These are phyloP conservation scores for Candida cerambycidarum DNA, from an alignment of 805 yeast genomes.

Conservation along the genomic window DNA sequence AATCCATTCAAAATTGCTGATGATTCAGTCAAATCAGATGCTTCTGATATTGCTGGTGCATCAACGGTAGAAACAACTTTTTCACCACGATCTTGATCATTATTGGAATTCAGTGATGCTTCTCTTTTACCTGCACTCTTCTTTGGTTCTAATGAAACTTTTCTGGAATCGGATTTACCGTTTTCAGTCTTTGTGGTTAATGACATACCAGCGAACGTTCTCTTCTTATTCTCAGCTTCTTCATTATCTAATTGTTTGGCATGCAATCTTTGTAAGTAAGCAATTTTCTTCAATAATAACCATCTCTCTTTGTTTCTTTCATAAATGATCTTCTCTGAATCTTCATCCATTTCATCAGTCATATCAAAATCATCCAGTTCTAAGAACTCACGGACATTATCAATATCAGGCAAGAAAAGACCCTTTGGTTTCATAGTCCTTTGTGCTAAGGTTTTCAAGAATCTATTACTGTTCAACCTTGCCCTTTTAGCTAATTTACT, in stretches of 20 bases:
- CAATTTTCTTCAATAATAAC: constrained; percentile 67
- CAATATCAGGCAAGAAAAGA: constrained; percentile 53
- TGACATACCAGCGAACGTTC: constrained; percentile 36
- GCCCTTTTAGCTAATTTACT: constrained; percentile 46
- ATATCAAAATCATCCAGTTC: constrained; percentile 42
- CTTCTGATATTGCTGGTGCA: neutral
- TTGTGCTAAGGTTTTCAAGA: constrained; percentile 57
- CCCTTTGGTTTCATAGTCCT: constrained; percentile 40
- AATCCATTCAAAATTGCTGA: neutral
- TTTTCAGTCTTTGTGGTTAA: no score
- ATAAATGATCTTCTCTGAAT: constrained; percentile 37
- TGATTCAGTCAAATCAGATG: constrained; percentile 1
- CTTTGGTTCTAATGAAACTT: no score
- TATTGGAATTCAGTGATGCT: neutral
- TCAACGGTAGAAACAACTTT: constrained; percentile 15
- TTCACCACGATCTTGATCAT: neutral
- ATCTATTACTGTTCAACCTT: constrained; percentile 52
- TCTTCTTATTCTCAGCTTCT: constrained; percentile 38
- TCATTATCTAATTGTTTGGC: constrained; percentile 46
- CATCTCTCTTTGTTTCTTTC: constrained; percentile 59
- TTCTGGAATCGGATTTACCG: no score
- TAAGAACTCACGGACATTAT: constrained; percentile 58
- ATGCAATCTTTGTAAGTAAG: constrained; percentile 67
- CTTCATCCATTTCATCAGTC: constrained; percentile 36
- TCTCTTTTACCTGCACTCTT: no score